phyloP scores from a whole-genome alignment of 768 basidiomycete species.

The Phanerochaete carnosa region DNA sequence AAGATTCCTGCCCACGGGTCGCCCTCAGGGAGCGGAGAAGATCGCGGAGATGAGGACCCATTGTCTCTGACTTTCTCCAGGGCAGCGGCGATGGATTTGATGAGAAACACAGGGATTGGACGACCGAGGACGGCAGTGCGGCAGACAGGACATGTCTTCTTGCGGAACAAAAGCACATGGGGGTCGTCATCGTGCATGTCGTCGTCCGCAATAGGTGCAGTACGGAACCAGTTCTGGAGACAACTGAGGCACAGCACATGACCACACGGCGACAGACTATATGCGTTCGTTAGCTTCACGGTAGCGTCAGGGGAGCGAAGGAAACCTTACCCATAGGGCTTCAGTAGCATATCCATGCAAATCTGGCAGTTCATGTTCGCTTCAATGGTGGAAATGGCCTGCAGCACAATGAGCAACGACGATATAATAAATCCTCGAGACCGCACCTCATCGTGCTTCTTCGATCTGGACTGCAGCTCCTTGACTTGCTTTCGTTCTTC shows the following conservation, averaged over 20 bases:
- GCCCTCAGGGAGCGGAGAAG: slow-evolving; percentile 31
- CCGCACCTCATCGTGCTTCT: slow-evolving; percentile 57
- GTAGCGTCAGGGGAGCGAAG: background rate
- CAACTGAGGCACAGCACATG: slow-evolving; percentile 73
- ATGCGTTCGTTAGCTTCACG: background rate
- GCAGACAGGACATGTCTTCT: slow-evolving; percentile 74
- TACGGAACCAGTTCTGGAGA: slow-evolving; percentile 76
- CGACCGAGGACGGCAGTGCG: slow-evolving; percentile 52
- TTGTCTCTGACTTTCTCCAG: slow-evolving; percentile 42
- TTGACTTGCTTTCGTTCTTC: slow-evolving; percentile 48
- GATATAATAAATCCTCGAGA: too few relatives aligned
- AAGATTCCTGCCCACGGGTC: slow-evolving; percentile 78
- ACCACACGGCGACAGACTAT: slow-evolving; percentile 70
- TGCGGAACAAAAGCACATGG: slow-evolving; percentile 49
- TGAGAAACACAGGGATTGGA: slow-evolving; percentile 66
- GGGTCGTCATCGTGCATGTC: slow-evolving; percentile 41
- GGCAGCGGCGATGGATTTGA: slow-evolving; percentile 55
- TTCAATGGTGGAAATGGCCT: slow-evolving; percentile 60
- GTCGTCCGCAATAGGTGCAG: slow-evolving; percentile 50
- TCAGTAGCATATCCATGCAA: slow-evolving; percentile 65
- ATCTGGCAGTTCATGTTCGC: slow-evolving; percentile 68
- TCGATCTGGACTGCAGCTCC: slow-evolving; percentile 47
- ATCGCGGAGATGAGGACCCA: slow-evolving; percentile 19
- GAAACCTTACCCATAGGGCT: slow-evolving; percentile 61
- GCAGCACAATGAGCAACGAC: background rate